A percentile compares a stretch with the other conserved stretches of the same genome.
phyloP scores from a whole-genome alignment of 805 yeast genomes.

The Limtongia smithiae region DNA sequence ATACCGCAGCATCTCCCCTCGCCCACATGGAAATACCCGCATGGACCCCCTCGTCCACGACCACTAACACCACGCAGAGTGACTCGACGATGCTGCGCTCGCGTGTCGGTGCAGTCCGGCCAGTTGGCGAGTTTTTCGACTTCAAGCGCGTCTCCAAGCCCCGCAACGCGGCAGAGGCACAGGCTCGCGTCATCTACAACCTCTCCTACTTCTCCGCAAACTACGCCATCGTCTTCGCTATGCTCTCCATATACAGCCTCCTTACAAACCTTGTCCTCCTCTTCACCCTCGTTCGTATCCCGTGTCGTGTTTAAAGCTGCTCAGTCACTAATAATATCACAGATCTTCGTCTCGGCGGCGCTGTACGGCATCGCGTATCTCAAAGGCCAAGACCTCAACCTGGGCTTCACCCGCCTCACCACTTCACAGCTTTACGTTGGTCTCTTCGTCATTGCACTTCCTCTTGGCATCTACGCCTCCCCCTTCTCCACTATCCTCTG shows the following conservation, averaged over 20 bases:
- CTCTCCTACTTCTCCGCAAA: slow-evolving; percentile 83
- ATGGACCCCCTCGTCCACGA: neutral
- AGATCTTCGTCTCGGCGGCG: slow-evolving; percentile 69
- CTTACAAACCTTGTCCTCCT: slow-evolving; percentile 79
- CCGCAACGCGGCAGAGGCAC: slow-evolving; percentile 80
- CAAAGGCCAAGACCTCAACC: slow-evolving; percentile 75
- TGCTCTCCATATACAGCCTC: slow-evolving; percentile 77
- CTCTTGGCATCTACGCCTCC: slow-evolving; percentile 80
- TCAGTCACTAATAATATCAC: too few relatives aligned
- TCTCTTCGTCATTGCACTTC: slow-evolving; percentile 68
- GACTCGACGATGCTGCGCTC: slow-evolving; percentile 24
- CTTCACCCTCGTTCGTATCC: slow-evolving; percentile 58
- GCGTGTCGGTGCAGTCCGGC: slow-evolving; percentile 46
- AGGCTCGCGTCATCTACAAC: slow-evolving; percentile 82
- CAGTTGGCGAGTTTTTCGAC: slow-evolving; percentile 93
- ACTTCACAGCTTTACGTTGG: slow-evolving; percentile 82
- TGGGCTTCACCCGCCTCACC: slow-evolving; percentile 62
- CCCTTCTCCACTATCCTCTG: slow-evolving; percentile 88
- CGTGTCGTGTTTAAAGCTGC: neutral
- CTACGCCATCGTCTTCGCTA: slow-evolving; percentile 67
- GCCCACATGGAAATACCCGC: too few relatives aligned
- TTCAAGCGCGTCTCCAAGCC: slow-evolving; percentile 88
- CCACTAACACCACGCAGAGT: slow-evolving; percentile 3
- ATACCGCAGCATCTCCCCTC: neutral
- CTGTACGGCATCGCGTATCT: slow-evolving; percentile 72